Conservation (phyloP, 2,329 filamentous ascomycete genomes). For the Fusarium foetens region DNA sequence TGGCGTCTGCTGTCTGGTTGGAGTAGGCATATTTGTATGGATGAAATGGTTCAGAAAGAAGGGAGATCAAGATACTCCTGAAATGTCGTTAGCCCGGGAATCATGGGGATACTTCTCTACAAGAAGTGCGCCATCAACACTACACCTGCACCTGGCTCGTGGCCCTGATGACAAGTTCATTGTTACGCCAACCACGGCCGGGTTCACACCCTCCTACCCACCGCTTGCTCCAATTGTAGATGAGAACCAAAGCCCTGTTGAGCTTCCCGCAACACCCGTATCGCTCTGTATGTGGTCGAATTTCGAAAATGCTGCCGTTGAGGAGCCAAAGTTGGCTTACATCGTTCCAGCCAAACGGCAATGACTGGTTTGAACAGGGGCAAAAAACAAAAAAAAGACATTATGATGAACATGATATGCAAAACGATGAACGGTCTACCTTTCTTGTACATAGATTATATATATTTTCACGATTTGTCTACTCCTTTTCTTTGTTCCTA, state of each 20-base stretch:
- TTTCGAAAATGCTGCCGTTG: slow-evolving; percentile 41
- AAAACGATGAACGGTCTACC: slow-evolving; percentile 22
- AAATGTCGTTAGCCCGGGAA: slow-evolving; percentile 6
- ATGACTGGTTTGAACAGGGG: neutral
- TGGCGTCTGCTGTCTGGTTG: slow-evolving; percentile 38
- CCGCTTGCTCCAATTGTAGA: slow-evolving; percentile 4
- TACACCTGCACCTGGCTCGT: slow-evolving; percentile 34
- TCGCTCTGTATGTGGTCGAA: slow-evolving; percentile 44
- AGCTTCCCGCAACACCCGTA: slow-evolving; percentile 44
- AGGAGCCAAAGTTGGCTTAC: slow-evolving; percentile 43
- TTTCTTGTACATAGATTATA: slow-evolving; percentile 14
- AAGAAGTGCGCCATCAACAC: slow-evolving; percentile 25
- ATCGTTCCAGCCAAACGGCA: slow-evolving; percentile 34
- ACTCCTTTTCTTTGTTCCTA: neutral
- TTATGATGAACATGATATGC: slow-evolving; percentile 29
- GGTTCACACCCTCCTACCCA: slow-evolving; percentile 28
- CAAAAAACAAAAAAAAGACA: neutral
- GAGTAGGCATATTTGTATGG: slow-evolving; percentile 42
- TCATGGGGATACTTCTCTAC: slow-evolving; percentile 39
- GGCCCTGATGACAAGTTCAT: slow-evolving; percentile 43
- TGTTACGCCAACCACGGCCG: slow-evolving; percentile 39
- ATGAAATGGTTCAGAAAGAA: slow-evolving; percentile 42
- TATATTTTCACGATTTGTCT: slow-evolving; percentile 10
- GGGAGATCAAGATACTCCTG: slow-evolving; percentile 2
- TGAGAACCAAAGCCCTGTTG: slow-evolving; percentile 32